These are phyloP conservation scores for Taphrina wiesneri DNA, from an alignment of 1,139 yeast species.

Conservation along the genomic window DNA sequence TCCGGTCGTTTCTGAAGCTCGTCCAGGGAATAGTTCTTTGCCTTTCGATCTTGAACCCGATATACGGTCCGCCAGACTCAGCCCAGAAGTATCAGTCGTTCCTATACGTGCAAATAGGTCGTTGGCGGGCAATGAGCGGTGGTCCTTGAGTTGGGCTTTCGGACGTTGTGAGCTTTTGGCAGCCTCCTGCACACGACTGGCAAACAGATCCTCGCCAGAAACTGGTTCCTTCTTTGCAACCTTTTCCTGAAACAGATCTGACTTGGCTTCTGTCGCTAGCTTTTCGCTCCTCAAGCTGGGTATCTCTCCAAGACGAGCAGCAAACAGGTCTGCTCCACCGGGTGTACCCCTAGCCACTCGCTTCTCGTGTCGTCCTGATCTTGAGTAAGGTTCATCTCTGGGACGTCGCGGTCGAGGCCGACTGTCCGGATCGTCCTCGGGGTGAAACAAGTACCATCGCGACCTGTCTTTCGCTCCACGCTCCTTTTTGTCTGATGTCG, in stretches of 20 bases:
- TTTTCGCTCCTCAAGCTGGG: neutral
- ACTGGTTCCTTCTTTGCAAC: neutral
- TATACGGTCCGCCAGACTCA: neutral
- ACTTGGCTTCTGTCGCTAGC: neutral
- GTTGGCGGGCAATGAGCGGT: neutral
- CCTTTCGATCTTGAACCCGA: neutral
- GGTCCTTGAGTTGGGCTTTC: neutral
- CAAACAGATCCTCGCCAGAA: conserved; percentile 13
- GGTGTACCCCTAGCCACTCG: neutral
- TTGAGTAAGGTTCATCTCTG: neutral
- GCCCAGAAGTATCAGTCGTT: neutral
- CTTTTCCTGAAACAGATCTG: neutral
- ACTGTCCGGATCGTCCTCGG: conserved; percentile 26
- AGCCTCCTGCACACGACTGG: conserved; percentile 8
- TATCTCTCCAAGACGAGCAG: neutral
- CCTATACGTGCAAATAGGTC: conserved; percentile 10
- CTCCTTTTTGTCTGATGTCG: conserved; percentile 24
- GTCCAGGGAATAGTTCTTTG: neutral
- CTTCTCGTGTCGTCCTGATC: conserved; percentile 8
- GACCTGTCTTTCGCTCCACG: conserved; percentile 33
- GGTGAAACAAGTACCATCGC: conserved; percentile 36
- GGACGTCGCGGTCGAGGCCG: neutral
- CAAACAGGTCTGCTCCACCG: conserved; percentile 8
- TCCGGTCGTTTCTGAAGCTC: neutral
- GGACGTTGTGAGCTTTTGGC: neutral